Base-by-base conservation (phyloP, 805 yeast genomes). In the Pichia occidentalis region DNA sequence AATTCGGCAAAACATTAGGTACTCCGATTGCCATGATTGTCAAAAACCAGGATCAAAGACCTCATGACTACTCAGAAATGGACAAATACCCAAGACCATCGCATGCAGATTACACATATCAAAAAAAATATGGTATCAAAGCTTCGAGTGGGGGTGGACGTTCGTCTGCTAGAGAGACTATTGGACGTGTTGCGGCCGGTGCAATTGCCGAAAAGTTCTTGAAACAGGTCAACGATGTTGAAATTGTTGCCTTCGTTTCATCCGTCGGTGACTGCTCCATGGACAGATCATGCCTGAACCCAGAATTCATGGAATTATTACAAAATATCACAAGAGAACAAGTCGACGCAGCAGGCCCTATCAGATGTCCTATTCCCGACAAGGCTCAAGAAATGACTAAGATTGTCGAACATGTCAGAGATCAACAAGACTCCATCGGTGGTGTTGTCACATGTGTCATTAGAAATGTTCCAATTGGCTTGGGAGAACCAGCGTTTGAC, bases 101-200 rank as follows among this genome's bases (percentile, higher is more conserved):
- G 22, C 98, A 92, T 63, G 97, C 98, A 14, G 98, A 92, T 63
- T 87, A 71, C 72, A 92, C 98, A 17, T 92, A 92, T 64, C 68
- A 85, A 56, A 70, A 74, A 48, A 92, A 92, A 64, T 92, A 92
- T 65, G 95, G 96, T 29, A 72, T 79, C 50, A 92, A 92, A 65
- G 94, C 97, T 4, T 76, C 95, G 5, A 81, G 94, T 25, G 98
- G 98, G 36, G 98, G 98, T 56, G 98, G 98, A 46, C 77, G 98
- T 59, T 83, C 97, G 10, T 78, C 90, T 31, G 98, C 98, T 7
- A 78, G 98, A 63, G 98, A 92, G 65, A 92, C 98, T 29, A 92
- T 92, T 53, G 98, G 98, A 41, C 77, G 98, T 63, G 98, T 92
- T 37, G 97, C 97, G 33, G 97, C 97, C 7, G 97, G 97, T 56